Base-by-base conservation (phyloP, 2,329 filamentous ascomycete genomes). In the Plenodomus lindquistii region DNA sequence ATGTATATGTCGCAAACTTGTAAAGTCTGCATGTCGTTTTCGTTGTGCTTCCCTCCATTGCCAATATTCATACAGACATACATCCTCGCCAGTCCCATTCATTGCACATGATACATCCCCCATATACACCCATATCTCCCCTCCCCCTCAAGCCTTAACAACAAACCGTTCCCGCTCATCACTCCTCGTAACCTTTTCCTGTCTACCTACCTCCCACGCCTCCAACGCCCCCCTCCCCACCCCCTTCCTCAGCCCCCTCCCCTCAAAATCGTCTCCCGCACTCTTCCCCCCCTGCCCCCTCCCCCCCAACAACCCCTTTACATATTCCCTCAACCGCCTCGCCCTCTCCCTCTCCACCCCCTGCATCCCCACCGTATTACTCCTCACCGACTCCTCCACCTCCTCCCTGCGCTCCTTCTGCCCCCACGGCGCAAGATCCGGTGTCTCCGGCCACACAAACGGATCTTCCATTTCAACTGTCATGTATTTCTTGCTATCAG, bases 401-500 rank as follows among this genome's bases (percentile, higher is more conserved):
- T 79, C 67, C 31, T 77, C 60, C 38, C 62, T 50, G 59, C 76
- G 72, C 45, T 77, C 73, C 50, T 82, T 72, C 48, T 80, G 73
- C 21, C 62, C 59, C 66, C 67, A 67, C 9, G 62, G 56, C 42
- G 50, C 51, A 53, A 83, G 77, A 56, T 79, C 73, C 4, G 90
- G 88, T 58, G 78, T 73, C 56, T 85, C 81, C 1, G 94, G 94
- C 88, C 90, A 97, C 47, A 89, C 85, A 77, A 99, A 99, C 4
- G 92, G 90, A 77, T 86, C 78, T 53, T 81, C 84, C 77, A 99
- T 83, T 79, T 97, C 89, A 37, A 95, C 90, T 36, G 88, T 96
- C 94, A 99, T 99, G 73, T 86, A 88, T 82, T 99, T 99, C 66
- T 86, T 81, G 41, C 85, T 78, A 56, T 82, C 79, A 20, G 89